phyloP scores from a whole-genome alignment of 129 eudicot genomes.

The Flaveria robusta region DNA sequence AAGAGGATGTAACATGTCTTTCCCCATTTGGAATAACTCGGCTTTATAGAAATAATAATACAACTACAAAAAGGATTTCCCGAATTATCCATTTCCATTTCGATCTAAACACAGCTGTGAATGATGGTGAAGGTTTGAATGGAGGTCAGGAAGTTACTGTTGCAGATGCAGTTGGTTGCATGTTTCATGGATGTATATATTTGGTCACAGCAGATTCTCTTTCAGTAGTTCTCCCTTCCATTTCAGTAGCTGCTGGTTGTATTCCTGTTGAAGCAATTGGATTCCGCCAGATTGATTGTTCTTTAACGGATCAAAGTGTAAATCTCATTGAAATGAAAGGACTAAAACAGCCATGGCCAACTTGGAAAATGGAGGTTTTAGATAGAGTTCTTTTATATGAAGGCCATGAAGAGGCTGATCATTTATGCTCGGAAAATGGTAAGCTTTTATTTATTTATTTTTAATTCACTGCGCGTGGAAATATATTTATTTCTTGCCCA shows the following conservation, averaged over 20 bases:
- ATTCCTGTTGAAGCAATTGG: constrained; percentile 78
- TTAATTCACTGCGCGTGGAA: not conserved
- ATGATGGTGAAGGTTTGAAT: constrained; percentile 50
- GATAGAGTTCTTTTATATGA: constrained; percentile 85
- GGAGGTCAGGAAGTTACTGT: constrained; percentile 48
- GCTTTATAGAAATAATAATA: constrained; percentile 38
- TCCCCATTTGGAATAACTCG: constrained; percentile 86
- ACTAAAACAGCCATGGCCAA: constrained; percentile 53
- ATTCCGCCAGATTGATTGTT: constrained; percentile 38
- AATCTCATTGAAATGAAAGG: constrained; percentile 44
- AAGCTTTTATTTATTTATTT: not conserved
- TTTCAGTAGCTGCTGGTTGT: constrained; percentile 65
- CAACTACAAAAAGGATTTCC: constrained; percentile 36
- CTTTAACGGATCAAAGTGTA: constrained; percentile 36
- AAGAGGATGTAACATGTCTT: constrained; percentile 60
- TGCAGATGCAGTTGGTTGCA: constrained; percentile 76
- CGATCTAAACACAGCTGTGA: constrained; percentile 42
- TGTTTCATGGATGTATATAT: constrained; percentile 69
- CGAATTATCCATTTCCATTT: constrained; percentile 56
- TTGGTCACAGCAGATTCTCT: constrained; percentile 65
- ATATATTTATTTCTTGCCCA: constrained; percentile 8
- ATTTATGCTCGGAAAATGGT: constrained; percentile 83
- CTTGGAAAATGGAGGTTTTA: constrained; percentile 84
- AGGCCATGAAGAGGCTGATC: constrained; percentile 91
- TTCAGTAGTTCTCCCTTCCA: constrained; percentile 82